Percentiles rank a stretch among this genome's conserved stretches.
These are phyloP conservation scores for Ambrosia artemisiifolia DNA, from an alignment of 129 eudicot genomes.

Conservation along the genomic window DNA sequence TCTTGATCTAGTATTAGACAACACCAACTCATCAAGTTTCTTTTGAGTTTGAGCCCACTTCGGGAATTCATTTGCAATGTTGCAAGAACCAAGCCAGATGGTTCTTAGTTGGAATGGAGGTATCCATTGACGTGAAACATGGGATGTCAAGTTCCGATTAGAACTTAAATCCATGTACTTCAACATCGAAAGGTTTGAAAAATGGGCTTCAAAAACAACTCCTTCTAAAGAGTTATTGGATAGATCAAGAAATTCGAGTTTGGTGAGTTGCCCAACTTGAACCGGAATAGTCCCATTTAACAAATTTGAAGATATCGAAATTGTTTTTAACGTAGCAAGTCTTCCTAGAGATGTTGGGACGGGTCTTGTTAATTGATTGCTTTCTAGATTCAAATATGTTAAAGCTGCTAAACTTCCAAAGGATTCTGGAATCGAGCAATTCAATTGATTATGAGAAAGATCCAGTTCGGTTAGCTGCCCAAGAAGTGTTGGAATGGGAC, in stretches of 20 bases:
- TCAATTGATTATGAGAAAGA: conserved; percentile 16
- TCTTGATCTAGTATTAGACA: too few relatives aligned
- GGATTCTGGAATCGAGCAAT: neutral
- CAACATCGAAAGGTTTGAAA: conserved; percentile 7
- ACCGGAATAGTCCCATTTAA: conserved; percentile 16
- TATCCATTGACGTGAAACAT: too few relatives aligned
- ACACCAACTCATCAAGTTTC: too few relatives aligned
- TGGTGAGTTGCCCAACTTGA: conserved; percentile 10
- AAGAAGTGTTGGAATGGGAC: neutral
- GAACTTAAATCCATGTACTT: too few relatives aligned
- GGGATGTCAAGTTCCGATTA: too few relatives aligned
- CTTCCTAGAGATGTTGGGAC: conserved; percentile 8
- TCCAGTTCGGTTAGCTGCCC: conserved; percentile 10
- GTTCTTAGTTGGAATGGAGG: neutral
- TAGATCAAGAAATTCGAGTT: conserved; percentile 12
- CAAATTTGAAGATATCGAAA: conserved; percentile 10
- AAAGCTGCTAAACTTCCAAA: neutral
- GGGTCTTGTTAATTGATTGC: neutral
- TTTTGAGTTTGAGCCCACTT: too few relatives aligned
- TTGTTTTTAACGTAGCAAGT: neutral
- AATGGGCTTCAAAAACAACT: conserved; percentile 20
- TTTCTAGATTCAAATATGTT: neutral
- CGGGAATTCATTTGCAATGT: too few relatives aligned
- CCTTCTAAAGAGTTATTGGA: conserved; percentile 25
- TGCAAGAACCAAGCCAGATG: too few relatives aligned